phyloP scores from a whole-genome alignment of 2,329 filamentous ascomycete genomes.

The Macrophomina pseudophaseolina region DNA sequence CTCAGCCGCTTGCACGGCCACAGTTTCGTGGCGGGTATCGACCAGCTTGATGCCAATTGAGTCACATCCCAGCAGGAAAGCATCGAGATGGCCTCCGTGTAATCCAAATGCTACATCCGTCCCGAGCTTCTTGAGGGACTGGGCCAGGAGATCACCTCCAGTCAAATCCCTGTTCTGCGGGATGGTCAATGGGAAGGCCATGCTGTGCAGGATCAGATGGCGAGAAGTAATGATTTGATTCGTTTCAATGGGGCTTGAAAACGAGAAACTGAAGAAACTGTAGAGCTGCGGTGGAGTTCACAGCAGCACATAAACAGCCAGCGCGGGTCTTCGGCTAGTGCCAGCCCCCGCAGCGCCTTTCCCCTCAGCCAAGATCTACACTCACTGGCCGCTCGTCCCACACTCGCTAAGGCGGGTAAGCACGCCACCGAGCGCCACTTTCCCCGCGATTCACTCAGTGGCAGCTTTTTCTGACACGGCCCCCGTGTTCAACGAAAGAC shows the following conservation, averaged over 20 bases:
- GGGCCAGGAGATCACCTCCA: constrained; percentile 54
- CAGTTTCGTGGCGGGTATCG: constrained; percentile 55
- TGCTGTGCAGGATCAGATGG: neutral
- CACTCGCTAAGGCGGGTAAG: neutral
- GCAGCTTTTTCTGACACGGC: neutral
- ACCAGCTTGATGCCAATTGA: constrained; percentile 49
- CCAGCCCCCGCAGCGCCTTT: neutral
- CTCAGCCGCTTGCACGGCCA: constrained; percentile 55
- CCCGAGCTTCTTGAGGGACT: constrained; percentile 50
- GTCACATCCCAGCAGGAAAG: constrained; percentile 53
- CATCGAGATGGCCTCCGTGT: constrained; percentile 56
- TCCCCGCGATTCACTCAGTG: neutral
- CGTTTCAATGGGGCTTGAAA: no score
- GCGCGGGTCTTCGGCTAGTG: neutral
- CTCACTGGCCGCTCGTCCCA: neutral
- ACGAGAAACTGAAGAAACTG: neutral
- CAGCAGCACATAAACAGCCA: neutral
- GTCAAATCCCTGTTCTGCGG: constrained; percentile 48
- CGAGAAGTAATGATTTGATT: neutral
- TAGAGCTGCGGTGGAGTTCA: no score
- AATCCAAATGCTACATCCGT: constrained; percentile 53
- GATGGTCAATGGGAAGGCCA: constrained; percentile 12
- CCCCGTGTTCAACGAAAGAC: neutral
- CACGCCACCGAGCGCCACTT: neutral
- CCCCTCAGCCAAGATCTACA: neutral